A percentile compares a stretch with the other conserved stretches of the same genome.
These are phyloP conservation scores for Rhodotorula kratochvilovae DNA, from an alignment of 768 basidiomycete species.

Conservation along the genomic window DNA sequence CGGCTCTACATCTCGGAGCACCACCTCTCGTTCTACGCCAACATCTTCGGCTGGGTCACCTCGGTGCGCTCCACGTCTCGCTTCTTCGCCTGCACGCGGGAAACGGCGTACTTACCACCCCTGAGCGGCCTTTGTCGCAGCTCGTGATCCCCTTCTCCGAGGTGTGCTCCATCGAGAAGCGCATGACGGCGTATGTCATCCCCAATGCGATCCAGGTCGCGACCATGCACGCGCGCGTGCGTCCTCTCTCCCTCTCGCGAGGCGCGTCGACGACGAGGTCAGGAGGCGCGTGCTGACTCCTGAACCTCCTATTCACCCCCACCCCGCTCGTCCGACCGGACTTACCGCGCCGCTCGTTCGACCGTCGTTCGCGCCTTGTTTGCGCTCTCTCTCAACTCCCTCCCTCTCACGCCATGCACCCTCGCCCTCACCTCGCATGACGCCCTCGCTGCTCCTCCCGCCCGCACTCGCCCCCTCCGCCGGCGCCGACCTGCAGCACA, in stretches of 20 bases:
- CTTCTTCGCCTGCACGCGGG: no score
- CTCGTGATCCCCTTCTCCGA: constrained; percentile 83
- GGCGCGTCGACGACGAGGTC: background rate
- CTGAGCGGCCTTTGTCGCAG: no score
- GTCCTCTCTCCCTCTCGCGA: constrained; percentile 25
- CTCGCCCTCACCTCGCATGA: background rate
- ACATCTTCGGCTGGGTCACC: constrained; percentile 98
- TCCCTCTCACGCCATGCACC: background rate
- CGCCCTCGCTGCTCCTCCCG: no score
- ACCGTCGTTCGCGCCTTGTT: background rate
- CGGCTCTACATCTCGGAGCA: constrained; percentile 96
- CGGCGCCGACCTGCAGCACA: constrained; percentile 58
- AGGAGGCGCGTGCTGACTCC: background rate
- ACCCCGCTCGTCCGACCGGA: background rate
- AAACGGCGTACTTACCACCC: no score
- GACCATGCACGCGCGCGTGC: constrained; percentile 57
- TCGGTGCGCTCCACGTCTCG: constrained; percentile 58
- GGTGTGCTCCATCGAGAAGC: constrained; percentile 81
- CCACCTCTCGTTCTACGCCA: constrained; percentile 98
- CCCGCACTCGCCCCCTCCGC: background rate
- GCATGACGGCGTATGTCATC: constrained; percentile 94
- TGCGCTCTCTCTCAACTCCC: background rate
- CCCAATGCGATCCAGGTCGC: constrained; percentile 91
- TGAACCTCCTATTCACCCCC: background rate
- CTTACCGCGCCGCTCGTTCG: background rate